Conservation (phyloP, 441 rosid species). For the Manihot esculenta region DNA sequence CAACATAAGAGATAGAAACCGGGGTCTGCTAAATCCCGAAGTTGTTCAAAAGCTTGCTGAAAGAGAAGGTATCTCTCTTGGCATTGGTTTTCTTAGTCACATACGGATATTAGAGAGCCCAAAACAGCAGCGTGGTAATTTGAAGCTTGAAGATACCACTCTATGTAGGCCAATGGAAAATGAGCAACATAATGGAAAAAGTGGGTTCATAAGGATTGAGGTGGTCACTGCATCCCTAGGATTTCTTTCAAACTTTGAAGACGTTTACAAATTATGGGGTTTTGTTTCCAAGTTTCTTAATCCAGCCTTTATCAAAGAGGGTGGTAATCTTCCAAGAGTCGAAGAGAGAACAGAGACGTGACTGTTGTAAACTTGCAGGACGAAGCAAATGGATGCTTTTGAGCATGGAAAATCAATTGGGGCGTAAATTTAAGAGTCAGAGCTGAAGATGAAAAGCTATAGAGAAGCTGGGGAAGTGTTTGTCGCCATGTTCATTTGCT, state of each 20-base stretch:
- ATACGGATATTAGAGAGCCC: slow-evolving; percentile 69
- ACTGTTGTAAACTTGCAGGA: no score
- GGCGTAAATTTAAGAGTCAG: slow-evolving; percentile 31
- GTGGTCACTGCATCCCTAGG: slow-evolving; percentile 95
- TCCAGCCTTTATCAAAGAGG: slow-evolving; percentile 66
- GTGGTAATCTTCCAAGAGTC: slow-evolving; percentile 68
- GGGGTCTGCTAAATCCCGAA: slow-evolving; percentile 76
- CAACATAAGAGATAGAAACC: slow-evolving; percentile 65
- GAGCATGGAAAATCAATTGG: not conserved
- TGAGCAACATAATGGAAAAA: slow-evolving; percentile 57
- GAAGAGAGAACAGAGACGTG: slow-evolving; percentile 69
- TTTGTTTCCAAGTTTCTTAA: slow-evolving; percentile 85
- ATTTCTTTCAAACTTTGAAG: slow-evolving; percentile 91
- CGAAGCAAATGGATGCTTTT: slow-evolving; percentile 1
- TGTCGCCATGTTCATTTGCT: slow-evolving; percentile 31
- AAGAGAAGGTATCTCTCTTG: slow-evolving; percentile 82
- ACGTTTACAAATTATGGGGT: slow-evolving; percentile 89
- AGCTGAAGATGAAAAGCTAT: slow-evolving; percentile 36
- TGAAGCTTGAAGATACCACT: slow-evolving; percentile 55
- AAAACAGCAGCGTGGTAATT: slow-evolving; percentile 45
- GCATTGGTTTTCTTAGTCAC: slow-evolving; percentile 84
- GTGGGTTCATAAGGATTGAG: slow-evolving; percentile 71
- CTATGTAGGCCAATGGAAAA: slow-evolving; percentile 63
- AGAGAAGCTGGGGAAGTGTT: slow-evolving; percentile 15
- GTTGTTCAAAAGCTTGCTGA: slow-evolving; percentile 89